A percentile compares a stretch with the other conserved stretches of the same genome.
phyloP scores from a whole-genome alignment of 2,329 filamentous ascomycete species.

The Plenodomus biglobosus region DNA sequence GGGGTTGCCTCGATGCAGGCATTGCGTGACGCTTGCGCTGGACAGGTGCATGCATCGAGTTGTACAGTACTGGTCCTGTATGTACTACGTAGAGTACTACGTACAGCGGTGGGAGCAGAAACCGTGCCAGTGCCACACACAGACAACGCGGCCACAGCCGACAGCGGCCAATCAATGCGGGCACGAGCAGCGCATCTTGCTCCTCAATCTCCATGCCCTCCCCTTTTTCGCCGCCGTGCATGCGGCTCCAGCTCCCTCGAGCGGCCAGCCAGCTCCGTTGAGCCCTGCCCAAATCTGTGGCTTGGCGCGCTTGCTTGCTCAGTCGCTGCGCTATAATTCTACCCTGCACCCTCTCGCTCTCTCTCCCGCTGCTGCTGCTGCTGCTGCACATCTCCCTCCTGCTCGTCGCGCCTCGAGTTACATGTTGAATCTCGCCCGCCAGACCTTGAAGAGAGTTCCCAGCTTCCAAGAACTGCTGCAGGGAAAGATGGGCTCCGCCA shows the following conservation, averaged over 20 bases:
- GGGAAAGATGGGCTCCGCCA: slow-evolving; percentile 44
- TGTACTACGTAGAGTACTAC: no score
- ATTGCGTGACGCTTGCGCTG: background rate
- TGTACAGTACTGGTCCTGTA: no score
- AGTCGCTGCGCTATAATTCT: slow-evolving; percentile 24
- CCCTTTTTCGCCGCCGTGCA: slow-evolving; percentile 12
- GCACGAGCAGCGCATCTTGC: slow-evolving; percentile 16
- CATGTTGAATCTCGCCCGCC: slow-evolving; percentile 45
- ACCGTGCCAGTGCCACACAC: no score
- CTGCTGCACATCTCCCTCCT: slow-evolving; percentile 20
- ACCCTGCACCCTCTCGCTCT: slow-evolving; percentile 20
- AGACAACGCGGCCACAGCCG: slow-evolving; percentile 1
- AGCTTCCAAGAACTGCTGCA: slow-evolving; percentile 47
- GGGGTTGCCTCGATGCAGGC: no score
- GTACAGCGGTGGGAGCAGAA: no score
- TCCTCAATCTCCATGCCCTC: slow-evolving; percentile 25
- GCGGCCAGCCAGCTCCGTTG: background rate
- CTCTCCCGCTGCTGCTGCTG: slow-evolving; percentile 11
- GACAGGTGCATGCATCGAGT: background rate
- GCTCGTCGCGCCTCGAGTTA: slow-evolving; percentile 27
- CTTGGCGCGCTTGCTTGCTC: slow-evolving; percentile 34
- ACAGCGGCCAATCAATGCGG: slow-evolving; percentile 23
- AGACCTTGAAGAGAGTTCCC: slow-evolving; percentile 45
- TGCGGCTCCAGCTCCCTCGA: no score
- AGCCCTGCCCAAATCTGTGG: slow-evolving; percentile 9